Evolutionary conservation across 192 early-diverging fungal genomes (phyloP).

Genomic region (Mortierella antarctica): DNA sequence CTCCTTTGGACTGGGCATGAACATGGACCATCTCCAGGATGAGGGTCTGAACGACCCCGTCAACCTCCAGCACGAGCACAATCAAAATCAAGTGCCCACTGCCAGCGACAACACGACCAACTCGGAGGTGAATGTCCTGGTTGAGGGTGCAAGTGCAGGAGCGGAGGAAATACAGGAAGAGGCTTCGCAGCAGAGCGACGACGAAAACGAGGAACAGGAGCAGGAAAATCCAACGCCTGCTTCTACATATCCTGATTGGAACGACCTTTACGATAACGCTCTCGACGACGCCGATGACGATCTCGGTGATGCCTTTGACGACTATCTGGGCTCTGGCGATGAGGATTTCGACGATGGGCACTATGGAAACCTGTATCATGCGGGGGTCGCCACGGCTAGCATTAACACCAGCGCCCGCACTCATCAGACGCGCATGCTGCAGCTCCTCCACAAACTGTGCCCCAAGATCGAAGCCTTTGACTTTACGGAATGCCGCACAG

Average conservation of each 20-base stretch:
- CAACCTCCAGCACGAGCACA: background rate
- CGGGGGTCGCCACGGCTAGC: no score
- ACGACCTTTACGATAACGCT: background rate
- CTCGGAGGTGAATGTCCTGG: no score
- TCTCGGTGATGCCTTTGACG: background rate
- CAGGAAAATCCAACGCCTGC: no score
- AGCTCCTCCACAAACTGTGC: slow-evolving; percentile 10
- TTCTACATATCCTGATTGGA: background rate
- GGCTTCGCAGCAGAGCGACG: no score
- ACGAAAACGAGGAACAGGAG: no score
- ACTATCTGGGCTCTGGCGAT: background rate
- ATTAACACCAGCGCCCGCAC: no score
- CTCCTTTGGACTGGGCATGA: slow-evolving; percentile 9
- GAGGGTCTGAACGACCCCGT: background rate
- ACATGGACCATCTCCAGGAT: background rate
- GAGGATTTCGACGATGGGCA: background rate
- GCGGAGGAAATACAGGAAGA: no score
- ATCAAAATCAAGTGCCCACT: no score
- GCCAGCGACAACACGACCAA: no score
- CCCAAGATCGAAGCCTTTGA: slow-evolving; percentile 35
- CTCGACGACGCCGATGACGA: slow-evolving; percentile 10
- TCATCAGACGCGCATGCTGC: slow-evolving; percentile 1
- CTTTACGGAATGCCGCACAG: slow-evolving; percentile 20
- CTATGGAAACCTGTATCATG: no score
- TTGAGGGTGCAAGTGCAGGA: no score